phyloP scores from a whole-genome alignment of 805 yeast species.

The Sugiyamaella floridensis region DNA sequence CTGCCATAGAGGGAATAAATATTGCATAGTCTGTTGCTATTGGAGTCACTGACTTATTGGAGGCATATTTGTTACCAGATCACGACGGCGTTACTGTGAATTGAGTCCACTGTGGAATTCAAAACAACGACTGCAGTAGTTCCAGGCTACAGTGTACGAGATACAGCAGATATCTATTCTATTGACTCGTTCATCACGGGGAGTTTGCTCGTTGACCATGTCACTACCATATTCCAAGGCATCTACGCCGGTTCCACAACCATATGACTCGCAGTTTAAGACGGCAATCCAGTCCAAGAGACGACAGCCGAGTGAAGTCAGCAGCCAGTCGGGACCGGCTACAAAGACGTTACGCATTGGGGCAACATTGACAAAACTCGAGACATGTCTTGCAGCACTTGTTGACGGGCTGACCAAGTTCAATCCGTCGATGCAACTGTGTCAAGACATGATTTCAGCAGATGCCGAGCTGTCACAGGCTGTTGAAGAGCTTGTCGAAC shows the following conservation, averaged over 20 bases:
- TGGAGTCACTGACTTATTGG: no score
- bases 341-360: constrained; percentile 2
- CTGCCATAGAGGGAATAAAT: no score
- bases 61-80: no score
- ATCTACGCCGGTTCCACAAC: constrained; percentile 2
- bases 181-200: no score
- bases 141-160: no score
- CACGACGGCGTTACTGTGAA: no score
- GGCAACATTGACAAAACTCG: neutral
- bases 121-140: no score
- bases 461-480: constrained; percentile 21
- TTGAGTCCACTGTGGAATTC: no score
- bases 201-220: neutral
- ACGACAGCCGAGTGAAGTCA: no score
- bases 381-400: constrained; percentile 9
- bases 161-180: no score
- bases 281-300: neutral
- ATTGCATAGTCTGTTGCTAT: no score
- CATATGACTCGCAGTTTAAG: constrained; percentile 8
- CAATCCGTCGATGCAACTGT: constrained; percentile 23
- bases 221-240: constrained; percentile 1
- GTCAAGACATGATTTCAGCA: constrained; percentile 23
- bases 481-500: constrained; percentile 25
- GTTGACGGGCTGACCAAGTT: constrained; percentile 27
- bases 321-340: no score